Evolutionary conservation across 495 filamentous ascomycete species (phyloP).

Genomic region (Penicillium turbatum): DNA sequence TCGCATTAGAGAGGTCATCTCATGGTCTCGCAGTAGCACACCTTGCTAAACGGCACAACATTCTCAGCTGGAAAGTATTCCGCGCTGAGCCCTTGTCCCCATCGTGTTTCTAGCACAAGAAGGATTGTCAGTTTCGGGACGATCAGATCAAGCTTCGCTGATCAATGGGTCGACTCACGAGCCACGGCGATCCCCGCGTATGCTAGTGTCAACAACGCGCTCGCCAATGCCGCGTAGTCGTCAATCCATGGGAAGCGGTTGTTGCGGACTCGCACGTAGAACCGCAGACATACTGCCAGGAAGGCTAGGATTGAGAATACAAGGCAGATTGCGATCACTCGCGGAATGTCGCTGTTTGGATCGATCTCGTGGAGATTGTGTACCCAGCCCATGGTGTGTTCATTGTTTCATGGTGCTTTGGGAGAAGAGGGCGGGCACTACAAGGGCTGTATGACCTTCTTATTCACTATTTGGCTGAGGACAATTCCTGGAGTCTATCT

Average conservation of each 20-base stretch:
- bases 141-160: neutral
- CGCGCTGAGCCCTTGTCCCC: slow-evolving; percentile 22
- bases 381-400: slow-evolving; percentile 27
- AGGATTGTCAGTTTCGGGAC: neutral
- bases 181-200: slow-evolving; percentile 22
- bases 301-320: slow-evolving; percentile 19
- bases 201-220: slow-evolving; percentile 16
- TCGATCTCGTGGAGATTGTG: slow-evolving; percentile 26
- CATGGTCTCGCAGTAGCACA: slow-evolving; percentile 1
- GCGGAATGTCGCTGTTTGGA: slow-evolving; percentile 17
- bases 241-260: slow-evolving; percentile 25
- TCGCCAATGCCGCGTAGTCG: slow-evolving; percentile 25
- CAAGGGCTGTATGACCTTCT: neutral
- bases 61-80: slow-evolving; percentile 23
- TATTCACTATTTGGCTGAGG: neutral
- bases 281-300: slow-evolving; percentile 23
- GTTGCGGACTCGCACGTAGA: slow-evolving; percentile 18
- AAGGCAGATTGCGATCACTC: slow-evolving; percentile 19
- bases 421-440: neutral
- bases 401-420: neutral
- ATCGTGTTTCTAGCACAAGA: slow-evolving; percentile 25
- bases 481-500: no score
- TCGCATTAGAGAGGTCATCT: no score
- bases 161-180: slow-evolving; percentile 20
- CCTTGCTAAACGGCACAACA: slow-evolving; percentile 27